Percentiles rank a stretch among this genome's conserved stretches.
These are phyloP conservation scores for Claviceps pusilla DNA, from an alignment of 2,329 filamentous ascomycete genomes.

Conservation along the genomic window DNA sequence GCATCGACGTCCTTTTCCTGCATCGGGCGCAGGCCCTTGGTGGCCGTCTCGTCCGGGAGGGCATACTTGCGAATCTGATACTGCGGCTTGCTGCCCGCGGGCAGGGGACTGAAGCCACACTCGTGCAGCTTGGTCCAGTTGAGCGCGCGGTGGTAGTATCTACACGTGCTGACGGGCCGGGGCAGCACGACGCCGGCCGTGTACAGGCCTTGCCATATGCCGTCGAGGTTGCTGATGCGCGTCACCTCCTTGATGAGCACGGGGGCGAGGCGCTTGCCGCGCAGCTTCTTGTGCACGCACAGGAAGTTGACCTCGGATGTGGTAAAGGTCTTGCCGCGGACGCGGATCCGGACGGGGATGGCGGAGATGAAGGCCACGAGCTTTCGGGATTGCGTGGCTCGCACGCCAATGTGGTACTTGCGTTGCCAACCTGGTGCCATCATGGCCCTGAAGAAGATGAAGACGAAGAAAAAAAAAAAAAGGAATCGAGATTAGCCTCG, in stretches of 20 bases:
- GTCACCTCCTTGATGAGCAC: constrained; percentile 98
- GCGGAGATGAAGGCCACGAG: constrained; percentile 93
- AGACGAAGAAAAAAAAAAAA: no score
- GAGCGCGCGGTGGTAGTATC: constrained; percentile 87
- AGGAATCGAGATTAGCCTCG: not conserved
- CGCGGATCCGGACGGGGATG: constrained; percentile 68
- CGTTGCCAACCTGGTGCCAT: constrained; percentile 89
- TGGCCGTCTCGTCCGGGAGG: constrained; percentile 58
- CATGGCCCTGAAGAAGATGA: constrained; percentile 50
- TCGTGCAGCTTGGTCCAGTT: constrained; percentile 96
- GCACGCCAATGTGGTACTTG: constrained; percentile 89
- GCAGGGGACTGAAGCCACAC: constrained; percentile 82
- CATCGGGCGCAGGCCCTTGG: constrained; percentile 66
- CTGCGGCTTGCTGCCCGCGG: constrained; percentile 65
- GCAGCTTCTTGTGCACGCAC: constrained; percentile 94
- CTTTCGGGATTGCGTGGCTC: constrained; percentile 66
- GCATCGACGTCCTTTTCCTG: constrained; percentile 60
- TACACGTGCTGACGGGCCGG: constrained; percentile 79
- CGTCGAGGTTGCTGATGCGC: constrained; percentile 70
- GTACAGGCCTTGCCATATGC: constrained; percentile 90
- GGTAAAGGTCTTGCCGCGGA: constrained; percentile 60
- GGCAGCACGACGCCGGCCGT: constrained; percentile 85
- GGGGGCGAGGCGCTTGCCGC: constrained; percentile 79
- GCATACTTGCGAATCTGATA: constrained; percentile 78
- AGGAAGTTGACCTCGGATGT: constrained; percentile 96